Percentiles rank a stretch among this genome's conserved stretches.
These are phyloP conservation scores for Cerrena zonata DNA, from an alignment of 1,284 basidiomycete species.

Conservation along the genomic window DNA sequence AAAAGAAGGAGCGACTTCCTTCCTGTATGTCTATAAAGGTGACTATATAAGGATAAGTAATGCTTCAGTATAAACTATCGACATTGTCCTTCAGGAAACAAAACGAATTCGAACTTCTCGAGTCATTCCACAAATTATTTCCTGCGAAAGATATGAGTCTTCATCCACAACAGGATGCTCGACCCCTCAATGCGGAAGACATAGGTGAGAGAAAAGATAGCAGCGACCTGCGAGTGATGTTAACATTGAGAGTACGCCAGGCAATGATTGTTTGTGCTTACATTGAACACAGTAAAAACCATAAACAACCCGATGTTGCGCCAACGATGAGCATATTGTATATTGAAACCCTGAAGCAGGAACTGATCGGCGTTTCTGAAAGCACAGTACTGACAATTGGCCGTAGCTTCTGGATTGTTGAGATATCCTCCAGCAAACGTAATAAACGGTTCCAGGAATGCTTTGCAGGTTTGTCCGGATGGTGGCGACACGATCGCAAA, in stretches of 20 bases:
- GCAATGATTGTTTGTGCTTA: constrained; percentile 18
- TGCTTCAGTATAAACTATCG: too few species aligned
- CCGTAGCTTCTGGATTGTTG: constrained; percentile 48
- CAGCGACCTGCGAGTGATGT: constrained; percentile 21
- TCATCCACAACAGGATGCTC: neutral
- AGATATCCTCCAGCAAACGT: constrained; percentile 58
- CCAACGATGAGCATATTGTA: constrained; percentile 54
- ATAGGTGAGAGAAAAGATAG: constrained; percentile 30
- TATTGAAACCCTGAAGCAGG: constrained; percentile 46
- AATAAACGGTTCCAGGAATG: constrained; percentile 56
- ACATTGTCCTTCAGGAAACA: too few species aligned
- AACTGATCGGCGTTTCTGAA: constrained; percentile 50
- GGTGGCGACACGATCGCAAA: constrained; percentile 50
- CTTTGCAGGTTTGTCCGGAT: constrained; percentile 52
- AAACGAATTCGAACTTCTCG: too few species aligned
- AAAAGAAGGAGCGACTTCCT: too few species aligned
- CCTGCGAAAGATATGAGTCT: neutral
- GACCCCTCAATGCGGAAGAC: constrained; percentile 25
- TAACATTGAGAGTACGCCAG: neutral
- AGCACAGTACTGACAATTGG: constrained; percentile 52
- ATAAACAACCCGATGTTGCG: constrained; percentile 60
- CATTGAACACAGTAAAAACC: constrained; percentile 61
- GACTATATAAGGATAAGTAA: too few species aligned
- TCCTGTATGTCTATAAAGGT: too few species aligned
- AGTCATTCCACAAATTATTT: too few species aligned